phyloP scores from a whole-genome alignment of 192 early-diverging fungal genomes.

The Rhizophagus prolifer region DNA sequence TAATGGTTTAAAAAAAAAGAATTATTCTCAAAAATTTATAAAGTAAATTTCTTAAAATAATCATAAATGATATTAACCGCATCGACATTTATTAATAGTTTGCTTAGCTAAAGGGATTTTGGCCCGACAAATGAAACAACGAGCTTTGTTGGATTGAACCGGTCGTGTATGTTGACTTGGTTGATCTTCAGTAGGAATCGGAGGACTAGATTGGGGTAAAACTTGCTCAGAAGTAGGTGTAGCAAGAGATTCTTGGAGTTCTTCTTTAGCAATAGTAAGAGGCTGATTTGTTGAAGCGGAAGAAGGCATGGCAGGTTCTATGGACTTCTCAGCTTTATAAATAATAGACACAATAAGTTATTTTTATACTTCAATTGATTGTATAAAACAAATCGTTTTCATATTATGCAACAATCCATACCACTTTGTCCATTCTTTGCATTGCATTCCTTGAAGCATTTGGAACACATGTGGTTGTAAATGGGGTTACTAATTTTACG shows the following conservation, averaged over 20 bases:
- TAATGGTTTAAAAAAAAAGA: background rate
- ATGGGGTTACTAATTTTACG: conserved; percentile 50
- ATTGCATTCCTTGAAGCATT: conserved; percentile 68
- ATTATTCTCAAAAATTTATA: no score
- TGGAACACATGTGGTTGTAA: conserved; percentile 75
- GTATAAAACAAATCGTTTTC: background rate
- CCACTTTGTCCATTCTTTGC: conserved; percentile 46
- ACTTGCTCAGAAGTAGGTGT: conserved; percentile 13
- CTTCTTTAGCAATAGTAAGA: background rate
- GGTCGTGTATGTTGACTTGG: conserved; percentile 40
- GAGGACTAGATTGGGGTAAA: conserved; percentile 28
- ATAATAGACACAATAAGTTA: background rate
- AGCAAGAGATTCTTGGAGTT: conserved; percentile 26
- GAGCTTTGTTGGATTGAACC: conserved; percentile 64
- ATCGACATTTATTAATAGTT: conserved; percentile 75
- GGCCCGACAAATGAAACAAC: conserved; percentile 67
- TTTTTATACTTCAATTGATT: background rate
- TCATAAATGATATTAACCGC: conserved; percentile 39
- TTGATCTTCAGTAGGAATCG: conserved; percentile 28
- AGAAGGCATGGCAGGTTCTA: conserved; percentile 28
- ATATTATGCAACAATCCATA: conserved; percentile 33
- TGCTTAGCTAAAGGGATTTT: conserved; percentile 79
- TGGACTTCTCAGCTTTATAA: conserved; percentile 27
- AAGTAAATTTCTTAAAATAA: background rate
- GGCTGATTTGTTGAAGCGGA: conserved; percentile 30